phyloP scores from a whole-genome alignment of 768 basidiomycete genomes.

The Trametes meyenii region DNA sequence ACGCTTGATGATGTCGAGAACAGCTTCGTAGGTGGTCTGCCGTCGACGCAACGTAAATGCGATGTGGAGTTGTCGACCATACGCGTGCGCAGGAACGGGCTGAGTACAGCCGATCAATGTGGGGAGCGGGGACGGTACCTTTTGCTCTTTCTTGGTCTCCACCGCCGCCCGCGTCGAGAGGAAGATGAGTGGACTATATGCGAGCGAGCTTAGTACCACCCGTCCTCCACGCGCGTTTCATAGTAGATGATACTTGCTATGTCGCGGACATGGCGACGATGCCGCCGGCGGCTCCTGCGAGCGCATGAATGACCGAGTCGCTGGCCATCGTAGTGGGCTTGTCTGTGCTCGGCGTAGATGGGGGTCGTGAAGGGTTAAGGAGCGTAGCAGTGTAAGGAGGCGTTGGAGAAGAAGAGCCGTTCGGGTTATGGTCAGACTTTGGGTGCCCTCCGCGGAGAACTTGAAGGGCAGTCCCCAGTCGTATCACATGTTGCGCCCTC shows the following conservation, averaged over 20 bases:
- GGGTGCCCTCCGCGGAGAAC: background rate
- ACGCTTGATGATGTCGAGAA: conserved; percentile 75
- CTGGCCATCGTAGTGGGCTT: conserved; percentile 30
- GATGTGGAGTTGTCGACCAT: conserved; percentile 2
- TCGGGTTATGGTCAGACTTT: conserved; percentile 4
- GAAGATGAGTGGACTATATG: conserved; percentile 81
- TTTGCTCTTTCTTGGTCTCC: conserved; percentile 75
- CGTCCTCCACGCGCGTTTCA: background rate
- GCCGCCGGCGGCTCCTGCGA: conserved; percentile 90
- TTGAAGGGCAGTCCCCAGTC: background rate
- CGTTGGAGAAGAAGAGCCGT: background rate
- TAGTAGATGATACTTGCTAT: conserved; percentile 54
- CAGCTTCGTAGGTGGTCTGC: conserved; percentile 66
- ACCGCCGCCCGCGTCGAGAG: conserved; percentile 94
- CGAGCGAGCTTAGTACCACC: background rate
- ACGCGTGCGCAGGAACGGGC: background rate
- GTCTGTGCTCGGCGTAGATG: background rate
- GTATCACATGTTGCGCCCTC: conserved; percentile 8
- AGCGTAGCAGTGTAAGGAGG: background rate
- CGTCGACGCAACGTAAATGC: conserved; percentile 12
- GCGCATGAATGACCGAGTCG: conserved; percentile 84
- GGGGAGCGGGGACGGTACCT: conserved; percentile 48
- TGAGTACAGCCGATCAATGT: background rate
- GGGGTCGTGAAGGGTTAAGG: background rate
- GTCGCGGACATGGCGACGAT: conserved; percentile 90